phyloP scores from a whole-genome alignment of 2,329 filamentous ascomycete genomes.

The Talaromyces marneffei region DNA sequence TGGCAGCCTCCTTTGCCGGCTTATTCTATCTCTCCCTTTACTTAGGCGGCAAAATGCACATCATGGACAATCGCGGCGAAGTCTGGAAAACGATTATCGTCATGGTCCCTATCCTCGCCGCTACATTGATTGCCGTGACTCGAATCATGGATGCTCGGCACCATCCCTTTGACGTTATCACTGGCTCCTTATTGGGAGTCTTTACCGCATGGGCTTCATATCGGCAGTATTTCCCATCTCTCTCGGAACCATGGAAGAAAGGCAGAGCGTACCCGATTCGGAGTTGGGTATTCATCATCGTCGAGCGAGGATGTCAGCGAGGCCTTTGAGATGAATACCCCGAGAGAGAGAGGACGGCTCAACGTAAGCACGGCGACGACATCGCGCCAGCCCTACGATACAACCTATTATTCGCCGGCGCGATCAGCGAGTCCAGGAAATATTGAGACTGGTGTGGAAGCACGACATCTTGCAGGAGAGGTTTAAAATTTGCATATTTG shows the following conservation, averaged over 20 bases:
- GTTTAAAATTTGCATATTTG: neutral
- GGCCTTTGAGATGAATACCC: slow-evolving; percentile 35
- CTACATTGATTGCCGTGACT: slow-evolving; percentile 50
- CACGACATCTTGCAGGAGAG: neutral
- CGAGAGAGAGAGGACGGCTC: neutral
- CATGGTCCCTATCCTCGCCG: slow-evolving; percentile 49
- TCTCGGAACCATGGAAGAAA: slow-evolving; percentile 52
- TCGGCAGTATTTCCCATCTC: slow-evolving; percentile 54
- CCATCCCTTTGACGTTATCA: slow-evolving; percentile 57
- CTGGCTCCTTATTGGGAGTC: slow-evolving; percentile 50
- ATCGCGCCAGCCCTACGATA: slow-evolving; percentile 12
- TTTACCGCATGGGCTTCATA: slow-evolving; percentile 50
- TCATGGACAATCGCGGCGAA: slow-evolving; percentile 55
- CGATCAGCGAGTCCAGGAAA: neutral
- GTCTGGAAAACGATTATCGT: slow-evolving; percentile 55
- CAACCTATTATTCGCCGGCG: slow-evolving; percentile 1
- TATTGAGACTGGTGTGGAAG: neutral
- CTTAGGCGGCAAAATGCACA: slow-evolving; percentile 54
- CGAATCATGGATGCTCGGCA: slow-evolving; percentile 59
- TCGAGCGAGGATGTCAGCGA: slow-evolving; percentile 31
- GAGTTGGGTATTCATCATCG: slow-evolving; percentile 45
- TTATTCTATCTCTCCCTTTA: slow-evolving; percentile 57
- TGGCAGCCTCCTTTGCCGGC: slow-evolving; percentile 51
- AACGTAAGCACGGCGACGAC: neutral
- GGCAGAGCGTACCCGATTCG: slow-evolving; percentile 55